A percentile compares a stretch with the other conserved stretches of the same genome.
phyloP scores from a whole-genome alignment of 805 yeast genomes.

The Tanozyma kutaoensis region DNA sequence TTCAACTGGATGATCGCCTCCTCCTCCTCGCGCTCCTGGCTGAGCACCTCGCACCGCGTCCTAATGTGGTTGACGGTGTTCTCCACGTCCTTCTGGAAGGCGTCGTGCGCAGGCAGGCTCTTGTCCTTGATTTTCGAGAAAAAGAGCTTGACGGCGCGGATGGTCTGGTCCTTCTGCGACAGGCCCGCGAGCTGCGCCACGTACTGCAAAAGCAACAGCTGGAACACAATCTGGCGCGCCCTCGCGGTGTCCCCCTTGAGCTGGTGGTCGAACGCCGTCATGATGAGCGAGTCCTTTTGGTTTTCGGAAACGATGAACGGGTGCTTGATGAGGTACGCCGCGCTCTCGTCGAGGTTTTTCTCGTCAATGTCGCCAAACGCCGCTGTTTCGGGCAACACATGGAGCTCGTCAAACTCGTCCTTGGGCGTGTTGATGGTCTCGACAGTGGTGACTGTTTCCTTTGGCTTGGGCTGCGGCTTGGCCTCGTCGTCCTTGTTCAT shows the following conservation, averaged over 20 bases:
- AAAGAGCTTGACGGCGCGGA: constrained; percentile 46
- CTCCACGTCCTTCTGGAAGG: constrained; percentile 62
- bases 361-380: constrained; percentile 47
- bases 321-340: constrained; percentile 40
- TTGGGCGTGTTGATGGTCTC: constrained; percentile 16
- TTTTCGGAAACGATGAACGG: constrained; percentile 62
- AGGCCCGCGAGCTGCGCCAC: constrained; percentile 32
- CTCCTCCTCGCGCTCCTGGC: constrained; percentile 32
- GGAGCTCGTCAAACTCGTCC: constrained; percentile 34
- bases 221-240: constrained; percentile 62
- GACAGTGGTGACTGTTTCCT: constrained; percentile 8
- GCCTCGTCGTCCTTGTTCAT: constrained; percentile 41
- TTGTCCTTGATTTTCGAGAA: constrained; percentile 46
- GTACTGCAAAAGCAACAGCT: constrained; percentile 70
- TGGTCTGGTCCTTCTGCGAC: constrained; percentile 11
- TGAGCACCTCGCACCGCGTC: constrained; percentile 56
- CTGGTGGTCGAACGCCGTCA: constrained; percentile 84
- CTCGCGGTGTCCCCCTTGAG: constrained; percentile 40
- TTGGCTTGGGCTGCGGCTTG: constrained; percentile 3
- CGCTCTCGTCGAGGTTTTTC: constrained; percentile 34
- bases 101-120: constrained; percentile 47
- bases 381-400: constrained; percentile 48
- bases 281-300: constrained; percentile 84
- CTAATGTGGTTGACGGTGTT: constrained; percentile 67
- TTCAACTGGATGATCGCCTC: constrained; percentile 80